Conservation (phyloP, 2,329 filamentous ascomycete genomes). For the Phyllosticta citribraziliensis region DNA sequence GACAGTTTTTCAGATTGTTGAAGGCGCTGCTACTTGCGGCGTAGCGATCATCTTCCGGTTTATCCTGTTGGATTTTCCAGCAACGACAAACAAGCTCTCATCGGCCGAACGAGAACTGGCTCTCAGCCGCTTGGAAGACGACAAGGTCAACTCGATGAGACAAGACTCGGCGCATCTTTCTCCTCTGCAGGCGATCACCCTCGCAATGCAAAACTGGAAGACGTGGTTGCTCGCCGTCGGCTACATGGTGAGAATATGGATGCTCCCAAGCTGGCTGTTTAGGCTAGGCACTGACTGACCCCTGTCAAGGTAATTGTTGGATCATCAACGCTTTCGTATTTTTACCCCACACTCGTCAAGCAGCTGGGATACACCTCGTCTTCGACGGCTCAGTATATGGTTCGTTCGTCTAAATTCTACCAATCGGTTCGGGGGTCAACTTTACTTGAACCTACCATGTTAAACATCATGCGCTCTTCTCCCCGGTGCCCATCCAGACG, state of each 20-base stretch:
- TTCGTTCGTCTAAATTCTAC: neutral
- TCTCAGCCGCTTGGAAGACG: slow-evolving; percentile 35
- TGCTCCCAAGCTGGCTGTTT: neutral
- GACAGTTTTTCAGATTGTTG: slow-evolving; percentile 17
- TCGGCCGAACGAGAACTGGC: slow-evolving; percentile 34
- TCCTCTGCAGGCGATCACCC: slow-evolving; percentile 29
- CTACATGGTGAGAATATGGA: slow-evolving; percentile 33
- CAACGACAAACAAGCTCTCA: slow-evolving; percentile 34
- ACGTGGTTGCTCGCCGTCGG: slow-evolving; percentile 41
- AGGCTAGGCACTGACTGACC: neutral
- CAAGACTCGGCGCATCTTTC: slow-evolving; percentile 23
- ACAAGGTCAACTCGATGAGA: slow-evolving; percentile 28
- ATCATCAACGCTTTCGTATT: slow-evolving; percentile 43
- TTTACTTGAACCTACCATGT: neutral
- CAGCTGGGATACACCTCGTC: slow-evolving; percentile 38
- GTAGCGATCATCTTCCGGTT: slow-evolving; percentile 35
- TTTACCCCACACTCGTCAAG: slow-evolving; percentile 45
- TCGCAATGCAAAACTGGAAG: slow-evolving; percentile 36
- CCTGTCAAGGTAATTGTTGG: slow-evolving; percentile 32
- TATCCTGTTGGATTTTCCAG: slow-evolving; percentile 42
- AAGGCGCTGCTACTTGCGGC: slow-evolving; percentile 35
- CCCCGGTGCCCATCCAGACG: neutral
- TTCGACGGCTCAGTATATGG: slow-evolving; percentile 42
- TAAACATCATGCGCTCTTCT: neutral
- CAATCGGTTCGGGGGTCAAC: neutral